phyloP scores from a whole-genome alignment of 2,329 filamentous ascomycete species.

The Scytalidium lignicola region DNA sequence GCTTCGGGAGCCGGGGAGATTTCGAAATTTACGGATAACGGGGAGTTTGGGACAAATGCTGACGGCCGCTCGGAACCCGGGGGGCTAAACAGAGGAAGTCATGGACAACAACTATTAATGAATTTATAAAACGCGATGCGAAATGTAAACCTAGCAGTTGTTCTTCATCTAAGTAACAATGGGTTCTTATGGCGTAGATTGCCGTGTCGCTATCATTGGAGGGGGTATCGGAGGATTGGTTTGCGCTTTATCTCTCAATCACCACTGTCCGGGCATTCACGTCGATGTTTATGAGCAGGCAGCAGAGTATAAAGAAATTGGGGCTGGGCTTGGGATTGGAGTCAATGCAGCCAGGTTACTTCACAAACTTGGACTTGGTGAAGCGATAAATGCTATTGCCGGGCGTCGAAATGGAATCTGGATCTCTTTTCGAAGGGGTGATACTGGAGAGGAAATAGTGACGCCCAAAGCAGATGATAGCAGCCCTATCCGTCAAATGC shows the following conservation, averaged over 20 bases:
- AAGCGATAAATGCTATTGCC: slow-evolving; percentile 23
- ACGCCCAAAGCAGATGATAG: slow-evolving; percentile 23
- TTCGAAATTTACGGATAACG: background rate
- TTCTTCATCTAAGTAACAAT: background rate
- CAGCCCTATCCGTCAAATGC: slow-evolving; percentile 12
- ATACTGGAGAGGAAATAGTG: slow-evolving; percentile 29
- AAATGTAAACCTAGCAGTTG: background rate
- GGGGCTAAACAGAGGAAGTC: background rate
- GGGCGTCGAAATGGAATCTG: slow-evolving; percentile 27
- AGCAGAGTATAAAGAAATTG: slow-evolving; percentile 8
- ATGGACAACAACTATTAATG: background rate
- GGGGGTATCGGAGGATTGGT: slow-evolving; percentile 27
- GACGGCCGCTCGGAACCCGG: background rate
- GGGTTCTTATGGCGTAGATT: background rate
- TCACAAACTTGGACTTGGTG: slow-evolving; percentile 26
- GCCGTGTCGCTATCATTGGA: slow-evolving; percentile 33
- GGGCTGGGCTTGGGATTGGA: slow-evolving; percentile 7
- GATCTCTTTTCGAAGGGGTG: slow-evolving; percentile 31
- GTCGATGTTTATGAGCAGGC: slow-evolving; percentile 5
- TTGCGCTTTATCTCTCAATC: no score
- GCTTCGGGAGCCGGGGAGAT: background rate
- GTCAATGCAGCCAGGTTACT: slow-evolving; percentile 3
- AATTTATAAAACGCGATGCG: background rate
- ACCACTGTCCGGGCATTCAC: background rate
- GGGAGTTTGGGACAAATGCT: background rate